These are phyloP conservation scores for Wilhelminamyces savonicus DNA, from an alignment of 805 yeast genomes.

Conservation along the genomic window DNA sequence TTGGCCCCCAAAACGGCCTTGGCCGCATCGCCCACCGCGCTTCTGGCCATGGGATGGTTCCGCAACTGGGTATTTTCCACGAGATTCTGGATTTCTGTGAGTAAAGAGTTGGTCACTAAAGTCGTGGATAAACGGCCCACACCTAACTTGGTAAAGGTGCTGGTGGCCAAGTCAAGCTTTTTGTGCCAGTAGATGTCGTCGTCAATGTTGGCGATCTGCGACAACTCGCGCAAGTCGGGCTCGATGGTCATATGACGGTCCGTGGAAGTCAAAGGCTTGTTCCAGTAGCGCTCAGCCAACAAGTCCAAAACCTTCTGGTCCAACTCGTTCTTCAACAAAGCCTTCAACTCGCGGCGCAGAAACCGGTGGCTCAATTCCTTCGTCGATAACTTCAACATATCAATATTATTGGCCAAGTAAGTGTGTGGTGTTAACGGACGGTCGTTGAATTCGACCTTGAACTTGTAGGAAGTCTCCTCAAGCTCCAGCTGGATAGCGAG, in stretches of 20 bases:
- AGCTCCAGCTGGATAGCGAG: conserved; percentile 80
- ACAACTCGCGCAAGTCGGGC: conserved; percentile 50
- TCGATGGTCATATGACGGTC: conserved; percentile 22
- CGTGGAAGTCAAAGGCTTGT: conserved; percentile 40
- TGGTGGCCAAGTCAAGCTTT: conserved; percentile 77
- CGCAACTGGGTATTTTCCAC: conserved; percentile 69
- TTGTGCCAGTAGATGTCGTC: conserved; percentile 84
- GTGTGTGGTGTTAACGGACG: conserved; percentile 90
- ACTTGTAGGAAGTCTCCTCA: conserved; percentile 87
- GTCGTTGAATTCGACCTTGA: conserved; percentile 95
- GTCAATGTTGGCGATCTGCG: conserved; percentile 39
- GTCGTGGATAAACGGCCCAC: conserved; percentile 87
- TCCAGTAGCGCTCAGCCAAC: conserved; percentile 91
- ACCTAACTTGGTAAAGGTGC: conserved; percentile 85
- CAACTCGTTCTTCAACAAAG: conserved; percentile 71
- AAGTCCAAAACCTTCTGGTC: conserved; percentile 87
- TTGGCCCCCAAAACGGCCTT: conserved; percentile 68
- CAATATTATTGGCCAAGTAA: conserved; percentile 87
- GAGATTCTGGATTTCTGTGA: conserved; percentile 70
- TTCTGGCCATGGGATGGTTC: conserved; percentile 81
- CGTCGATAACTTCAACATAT: conserved; percentile 74
- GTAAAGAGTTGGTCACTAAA: conserved; percentile 71
- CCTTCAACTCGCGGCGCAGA: conserved; percentile 75
- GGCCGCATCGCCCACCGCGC: conserved; percentile 81
- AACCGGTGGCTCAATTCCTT: conserved; percentile 82